Evolutionary conservation across 176 grass and related monocot genomes (phyloP), one percentile per base, ranked within the genome.

Genomic region (Urochloa ruziziensis): DNA sequence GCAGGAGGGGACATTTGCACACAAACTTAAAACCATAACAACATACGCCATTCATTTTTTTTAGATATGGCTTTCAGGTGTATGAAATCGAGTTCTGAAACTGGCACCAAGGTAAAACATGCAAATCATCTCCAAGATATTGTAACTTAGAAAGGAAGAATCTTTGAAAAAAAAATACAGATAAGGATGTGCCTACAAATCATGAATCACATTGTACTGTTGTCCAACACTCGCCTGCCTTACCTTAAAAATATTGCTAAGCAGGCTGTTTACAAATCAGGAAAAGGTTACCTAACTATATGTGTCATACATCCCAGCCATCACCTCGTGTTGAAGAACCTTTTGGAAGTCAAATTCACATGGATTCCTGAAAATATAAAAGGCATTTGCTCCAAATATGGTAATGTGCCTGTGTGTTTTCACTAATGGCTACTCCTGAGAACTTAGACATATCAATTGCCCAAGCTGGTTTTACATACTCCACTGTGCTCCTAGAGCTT

Each of bases 381-480:
- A 95, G 81, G 57, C 96, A 98, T 62, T 86, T 66, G 70, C 96
- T 98, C 82, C 96, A 86, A 72, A 88, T 85, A 83, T 86, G 79
- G 73, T 95, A 90, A 80, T 95, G 96, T 78, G 71, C 89, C 30
- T 91, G 70, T 35, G 88, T 95, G 43, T 98, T 93, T 59, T 40
- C 72, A 77, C 93, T 98, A 53, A 95, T 95, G 65, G 92, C 96
- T 15, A 86, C 96, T 79, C 89, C 89, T 30, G 96, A 98, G 78
- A 98, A 95, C 39, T 93, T 98, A n/a, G 95, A 98, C 82, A 91
- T 98, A 77, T 98, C 95, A 47, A 98, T 91, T 60, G 86, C 92
- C 95, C 95, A 98, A 44, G 90, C 78, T 84, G 93, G 89, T 76
- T 93, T 95, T 36, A 98, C 93, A 87, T 98, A 98, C 82, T 98